A percentile compares a stretch with the other conserved stretches of the same genome.
Evolutionary conservation across 1,284 basidiomycete genomes (phyloP).

Genomic region (Wallemia mellicola): DNA sequence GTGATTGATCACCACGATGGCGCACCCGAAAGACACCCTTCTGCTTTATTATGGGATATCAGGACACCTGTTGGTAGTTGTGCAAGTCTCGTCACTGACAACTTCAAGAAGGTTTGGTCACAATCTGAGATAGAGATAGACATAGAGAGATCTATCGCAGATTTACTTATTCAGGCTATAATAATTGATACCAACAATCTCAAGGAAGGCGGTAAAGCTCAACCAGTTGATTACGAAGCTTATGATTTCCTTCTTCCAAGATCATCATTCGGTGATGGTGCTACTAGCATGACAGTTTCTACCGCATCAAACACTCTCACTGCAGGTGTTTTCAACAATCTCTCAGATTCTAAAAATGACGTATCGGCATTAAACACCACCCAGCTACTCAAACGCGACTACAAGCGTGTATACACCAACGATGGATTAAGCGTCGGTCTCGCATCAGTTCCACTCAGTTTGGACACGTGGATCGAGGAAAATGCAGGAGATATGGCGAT

Average conservation of each 20-base stretch:
- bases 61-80: constrained; percentile 8
- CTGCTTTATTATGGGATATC: not conserved
- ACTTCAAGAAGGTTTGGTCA: constrained; percentile 3
- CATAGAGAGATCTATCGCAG: constrained; percentile 22
- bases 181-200: constrained; percentile 56
- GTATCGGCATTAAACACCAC: constrained; percentile 34
- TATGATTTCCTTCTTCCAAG: constrained; percentile 25
- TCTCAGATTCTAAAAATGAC: constrained; percentile 33
- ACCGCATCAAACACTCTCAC: constrained; percentile 8
- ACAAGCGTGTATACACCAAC: constrained; percentile 31
- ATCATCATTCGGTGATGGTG: constrained; percentile 5
- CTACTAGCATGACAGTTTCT: not conserved
- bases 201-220: constrained; percentile 39
- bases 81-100: constrained; percentile 6
- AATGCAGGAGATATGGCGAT: not conserved
- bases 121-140: constrained; percentile 8
- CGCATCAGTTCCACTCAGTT: not conserved
- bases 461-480: not conserved
- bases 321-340: constrained; percentile 20
- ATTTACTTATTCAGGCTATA: constrained; percentile 46
- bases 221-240: constrained; percentile 28
- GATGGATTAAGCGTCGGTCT: not conserved
- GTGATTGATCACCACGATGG: constrained; percentile 61
- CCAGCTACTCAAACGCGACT: constrained; percentile 65
- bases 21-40: constrained; percentile 19